Evolutionary conservation across 371 early-diverging fungal genomes (phyloP).

Genomic region (Blakeslea trispora): DNA sequence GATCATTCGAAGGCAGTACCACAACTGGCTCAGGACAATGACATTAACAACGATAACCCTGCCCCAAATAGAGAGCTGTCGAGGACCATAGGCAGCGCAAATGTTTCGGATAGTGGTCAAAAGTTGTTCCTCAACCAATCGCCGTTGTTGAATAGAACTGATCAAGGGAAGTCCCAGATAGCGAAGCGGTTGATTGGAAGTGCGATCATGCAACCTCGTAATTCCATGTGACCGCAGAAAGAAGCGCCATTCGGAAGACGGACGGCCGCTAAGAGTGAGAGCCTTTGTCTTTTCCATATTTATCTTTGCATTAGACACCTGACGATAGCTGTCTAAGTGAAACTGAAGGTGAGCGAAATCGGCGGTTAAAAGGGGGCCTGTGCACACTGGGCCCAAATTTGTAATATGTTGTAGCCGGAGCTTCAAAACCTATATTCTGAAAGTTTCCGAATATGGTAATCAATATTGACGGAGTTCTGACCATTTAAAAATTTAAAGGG

Average conservation of each 20-base stretch:
- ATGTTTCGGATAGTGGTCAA: too few species aligned
- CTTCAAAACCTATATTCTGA: too few species aligned
- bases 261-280: neutral
- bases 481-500: too few species aligned
- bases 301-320: conserved; percentile 5
- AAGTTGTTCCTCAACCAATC: too few species aligned
- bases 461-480: too few species aligned
- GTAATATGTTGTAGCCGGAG: too few species aligned
- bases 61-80: conserved; percentile 20
- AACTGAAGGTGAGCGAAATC: neutral
- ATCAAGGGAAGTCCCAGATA: conserved; percentile 8
- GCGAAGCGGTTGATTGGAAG: neutral
- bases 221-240: neutral
- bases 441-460: too few species aligned
- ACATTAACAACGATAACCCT: conserved; percentile 17
- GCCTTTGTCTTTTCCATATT: conserved; percentile 9
- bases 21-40: conserved; percentile 15
- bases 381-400: too few species aligned
- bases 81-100: neutral
- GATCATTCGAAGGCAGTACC: conserved; percentile 20
- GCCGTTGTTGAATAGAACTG: neutral
- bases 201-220: conserved; percentile 4
- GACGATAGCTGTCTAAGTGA: conserved; percentile 1
- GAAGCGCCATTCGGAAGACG: neutral
- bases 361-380: too few species aligned